phyloP scores from a whole-genome alignment of 495 filamentous ascomycete species.

The Tuber brumale region DNA sequence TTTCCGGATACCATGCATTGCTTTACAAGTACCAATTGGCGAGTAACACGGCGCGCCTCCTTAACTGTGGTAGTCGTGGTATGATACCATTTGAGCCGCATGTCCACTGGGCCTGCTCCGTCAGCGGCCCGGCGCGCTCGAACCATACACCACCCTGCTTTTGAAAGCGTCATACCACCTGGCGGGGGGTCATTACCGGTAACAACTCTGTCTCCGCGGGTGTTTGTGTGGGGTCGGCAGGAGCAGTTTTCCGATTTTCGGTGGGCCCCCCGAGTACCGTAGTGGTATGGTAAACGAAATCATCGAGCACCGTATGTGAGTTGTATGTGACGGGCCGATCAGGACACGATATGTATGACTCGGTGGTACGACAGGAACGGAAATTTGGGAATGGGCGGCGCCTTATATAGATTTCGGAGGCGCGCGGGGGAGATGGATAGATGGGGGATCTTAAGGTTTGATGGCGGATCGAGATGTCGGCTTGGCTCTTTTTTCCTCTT shows the following conservation, averaged over 20 bases:
- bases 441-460: neutral
- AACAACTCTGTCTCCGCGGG: neutral
- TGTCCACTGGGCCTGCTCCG: neutral
- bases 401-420: neutral
- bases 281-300: neutral
- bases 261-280: neutral
- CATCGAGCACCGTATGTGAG: neutral
- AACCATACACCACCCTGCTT: neutral
- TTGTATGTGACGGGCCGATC: neutral
- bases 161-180: neutral
- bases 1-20: too few relatives aligned
- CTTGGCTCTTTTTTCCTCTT: neutral
- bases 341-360: neutral
- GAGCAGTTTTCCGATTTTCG: neutral
- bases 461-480: neutral
- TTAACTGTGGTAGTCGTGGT: too few relatives aligned
- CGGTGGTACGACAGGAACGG: neutral
- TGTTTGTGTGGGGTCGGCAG: neutral
- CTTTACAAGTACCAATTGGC: too few relatives aligned
- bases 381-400: neutral
- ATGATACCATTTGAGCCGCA: neutral
- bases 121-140: neutral
- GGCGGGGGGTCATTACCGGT: neutral
- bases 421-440: neutral
- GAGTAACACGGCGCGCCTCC: neutral